Percentiles rank a stretch among this genome's conserved stretches.
Evolutionary conservation across 2,329 filamentous ascomycete genomes (phyloP).

Genomic region (Colletotrichum spaethianum): DNA sequence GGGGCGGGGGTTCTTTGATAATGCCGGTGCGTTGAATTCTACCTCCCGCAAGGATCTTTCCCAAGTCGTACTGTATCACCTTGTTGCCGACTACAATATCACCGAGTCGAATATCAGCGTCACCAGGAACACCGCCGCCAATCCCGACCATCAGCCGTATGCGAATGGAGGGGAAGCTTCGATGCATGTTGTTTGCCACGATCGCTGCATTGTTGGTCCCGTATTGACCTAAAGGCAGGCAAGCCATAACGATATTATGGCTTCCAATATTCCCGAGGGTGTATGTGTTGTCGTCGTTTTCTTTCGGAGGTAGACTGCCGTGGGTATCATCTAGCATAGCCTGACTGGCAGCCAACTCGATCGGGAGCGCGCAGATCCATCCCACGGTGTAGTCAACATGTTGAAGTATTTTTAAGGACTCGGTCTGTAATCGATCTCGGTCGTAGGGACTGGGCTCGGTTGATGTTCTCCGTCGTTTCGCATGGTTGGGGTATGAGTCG

Average conservation of each 20-base stretch:
- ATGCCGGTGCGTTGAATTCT: slow-evolving; percentile 27
- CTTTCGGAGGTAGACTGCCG: background rate
- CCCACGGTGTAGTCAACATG: slow-evolving; percentile 32
- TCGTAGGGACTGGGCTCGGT: background rate
- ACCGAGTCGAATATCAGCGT: slow-evolving; percentile 45
- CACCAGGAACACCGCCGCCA: slow-evolving; percentile 43
- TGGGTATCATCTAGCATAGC: slow-evolving; percentile 42
- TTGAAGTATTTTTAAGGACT: background rate
- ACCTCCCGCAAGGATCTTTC: slow-evolving; percentile 38
- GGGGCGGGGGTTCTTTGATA: fast-evolving
- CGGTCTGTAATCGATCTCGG: background rate
- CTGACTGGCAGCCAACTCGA: slow-evolving; percentile 36
- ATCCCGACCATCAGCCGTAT: slow-evolving; percentile 46
- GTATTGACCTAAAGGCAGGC: slow-evolving; percentile 43
- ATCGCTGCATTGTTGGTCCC: slow-evolving; percentile 45
- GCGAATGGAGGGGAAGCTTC: slow-evolving; percentile 34
- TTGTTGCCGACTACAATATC: slow-evolving; percentile 47
- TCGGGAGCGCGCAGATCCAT: slow-evolving; percentile 42
- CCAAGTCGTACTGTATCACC: slow-evolving; percentile 48
- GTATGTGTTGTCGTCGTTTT: slow-evolving; percentile 46
- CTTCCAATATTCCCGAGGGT: slow-evolving; percentile 40
- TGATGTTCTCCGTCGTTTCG: background rate
- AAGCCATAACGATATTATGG: slow-evolving; percentile 48
- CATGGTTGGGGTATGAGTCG: background rate
- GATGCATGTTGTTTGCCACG: slow-evolving; percentile 38